Conservation (phyloP, 2,329 filamentous ascomycete species). For the Cryphonectria carpinicola region DNA sequence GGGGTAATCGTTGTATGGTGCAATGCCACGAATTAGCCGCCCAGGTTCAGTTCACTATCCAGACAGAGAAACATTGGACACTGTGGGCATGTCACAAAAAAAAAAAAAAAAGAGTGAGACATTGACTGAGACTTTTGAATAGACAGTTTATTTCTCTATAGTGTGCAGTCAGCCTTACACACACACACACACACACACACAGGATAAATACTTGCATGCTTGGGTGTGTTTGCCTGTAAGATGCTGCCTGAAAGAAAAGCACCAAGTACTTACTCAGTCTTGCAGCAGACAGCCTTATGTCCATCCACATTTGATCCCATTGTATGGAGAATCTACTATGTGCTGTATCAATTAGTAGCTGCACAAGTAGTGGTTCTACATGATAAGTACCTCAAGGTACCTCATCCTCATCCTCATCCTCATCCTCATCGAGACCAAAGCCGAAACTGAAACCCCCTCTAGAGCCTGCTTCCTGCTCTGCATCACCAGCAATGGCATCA, state of each 20-base stretch:
- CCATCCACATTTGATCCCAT: neutral
- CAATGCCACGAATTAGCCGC: neutral
- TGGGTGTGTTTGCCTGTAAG: neutral
- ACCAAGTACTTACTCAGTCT: neutral
- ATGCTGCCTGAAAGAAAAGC: neutral
- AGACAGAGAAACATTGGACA: neutral
- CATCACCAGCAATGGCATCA: constrained; percentile 65
- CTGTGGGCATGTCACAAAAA: neutral
- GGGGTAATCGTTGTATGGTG: constrained; percentile 3
- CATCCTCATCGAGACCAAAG: constrained; percentile 56
- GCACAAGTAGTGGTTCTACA: neutral
- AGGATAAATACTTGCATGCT: neutral
- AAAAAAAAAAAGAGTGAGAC: neutral
- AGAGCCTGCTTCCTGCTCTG: constrained; percentile 34
- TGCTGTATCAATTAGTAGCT: neutral
- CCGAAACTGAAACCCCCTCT: constrained; percentile 56
- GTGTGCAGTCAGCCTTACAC: neutral
- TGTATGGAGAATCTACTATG: neutral
- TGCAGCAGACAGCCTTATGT: neutral
- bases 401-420: constrained; percentile 51
- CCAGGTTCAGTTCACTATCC: neutral
- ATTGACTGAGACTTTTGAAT: neutral
- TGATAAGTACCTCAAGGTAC: constrained; percentile 20
- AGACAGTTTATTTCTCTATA: neutral
- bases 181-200: neutral